Evolutionary conservation across 1,284 basidiomycete species (phyloP).

Genomic region (Leccinum subrobustum): DNA sequence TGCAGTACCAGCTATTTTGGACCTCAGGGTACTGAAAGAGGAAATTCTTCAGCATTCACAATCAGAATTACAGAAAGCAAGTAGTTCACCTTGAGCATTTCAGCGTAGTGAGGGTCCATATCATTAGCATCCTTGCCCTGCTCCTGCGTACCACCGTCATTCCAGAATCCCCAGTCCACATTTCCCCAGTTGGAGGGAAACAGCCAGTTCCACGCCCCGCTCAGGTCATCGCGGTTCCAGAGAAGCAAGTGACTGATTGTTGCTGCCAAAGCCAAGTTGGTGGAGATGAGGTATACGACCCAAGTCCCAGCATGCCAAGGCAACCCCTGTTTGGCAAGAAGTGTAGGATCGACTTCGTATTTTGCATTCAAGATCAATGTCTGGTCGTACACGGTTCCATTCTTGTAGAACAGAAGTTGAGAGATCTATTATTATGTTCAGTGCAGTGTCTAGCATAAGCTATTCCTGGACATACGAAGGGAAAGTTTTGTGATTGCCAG

Average conservation of each 20-base stretch:
- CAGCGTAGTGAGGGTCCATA: slow-evolving; percentile 50
- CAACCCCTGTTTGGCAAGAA: slow-evolving; percentile 45
- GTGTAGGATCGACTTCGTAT: slow-evolving; percentile 44
- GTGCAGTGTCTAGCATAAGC: background rate
- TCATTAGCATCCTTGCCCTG: slow-evolving; percentile 28
- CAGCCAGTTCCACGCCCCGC: slow-evolving; percentile 45
- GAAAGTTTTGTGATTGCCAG: slow-evolving; percentile 48
- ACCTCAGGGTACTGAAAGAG: slow-evolving; percentile 43
- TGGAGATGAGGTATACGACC: slow-evolving; percentile 37
- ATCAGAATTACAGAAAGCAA: background rate
- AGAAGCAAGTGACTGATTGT: slow-evolving; percentile 52
- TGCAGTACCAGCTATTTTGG: slow-evolving; percentile 48
- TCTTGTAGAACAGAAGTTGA: slow-evolving; percentile 51
- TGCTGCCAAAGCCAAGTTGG: slow-evolving; percentile 40
- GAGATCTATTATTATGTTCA: slow-evolving; percentile 34
- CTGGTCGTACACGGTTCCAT: slow-evolving; percentile 50
- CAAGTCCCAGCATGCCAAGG: slow-evolving; percentile 37
- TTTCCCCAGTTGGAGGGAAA: slow-evolving; percentile 27
- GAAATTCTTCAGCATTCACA: background rate
- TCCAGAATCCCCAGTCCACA: slow-evolving; percentile 47
- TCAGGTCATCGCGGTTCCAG: slow-evolving; percentile 49
- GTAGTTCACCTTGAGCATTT: slow-evolving; percentile 48
- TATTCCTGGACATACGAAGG: slow-evolving; percentile 38
- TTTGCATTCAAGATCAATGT: slow-evolving; percentile 47
- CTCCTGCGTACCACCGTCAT: slow-evolving; percentile 38